These are phyloP conservation scores for Rauvolfia tetraphylla DNA, from an alignment of 257 asterid species.

Conservation along the genomic window DNA sequence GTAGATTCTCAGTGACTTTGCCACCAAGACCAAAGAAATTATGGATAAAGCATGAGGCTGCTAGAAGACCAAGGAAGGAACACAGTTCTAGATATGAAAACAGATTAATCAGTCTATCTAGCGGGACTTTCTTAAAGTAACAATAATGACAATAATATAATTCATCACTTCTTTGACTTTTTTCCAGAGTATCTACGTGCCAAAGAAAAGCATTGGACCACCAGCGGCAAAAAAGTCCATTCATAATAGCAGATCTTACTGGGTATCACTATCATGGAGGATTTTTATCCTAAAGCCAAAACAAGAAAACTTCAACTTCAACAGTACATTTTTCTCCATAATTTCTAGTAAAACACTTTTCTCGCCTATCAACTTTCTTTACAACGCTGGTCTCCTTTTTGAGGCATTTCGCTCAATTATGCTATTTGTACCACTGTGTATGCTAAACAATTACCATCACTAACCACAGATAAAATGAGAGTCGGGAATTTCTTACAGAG, in stretches of 20 bases:
- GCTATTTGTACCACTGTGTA: neutral
- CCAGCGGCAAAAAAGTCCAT: neutral
- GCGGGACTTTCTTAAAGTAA: conserved; percentile 14
- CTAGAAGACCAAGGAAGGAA: no score
- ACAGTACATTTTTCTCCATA: neutral
- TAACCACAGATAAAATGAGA: neutral
- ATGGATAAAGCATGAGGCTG: no score
- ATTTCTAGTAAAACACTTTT: neutral
- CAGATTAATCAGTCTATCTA: conserved; percentile 2
- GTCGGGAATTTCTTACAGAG: neutral
- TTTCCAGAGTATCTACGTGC: neutral
- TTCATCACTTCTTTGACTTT: conserved; percentile 8
- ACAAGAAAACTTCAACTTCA: conserved; percentile 2
- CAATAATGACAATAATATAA: neutral
- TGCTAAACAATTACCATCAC: neutral
- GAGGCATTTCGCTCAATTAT: neutral
- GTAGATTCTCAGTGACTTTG: no score
- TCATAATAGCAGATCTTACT: neutral
- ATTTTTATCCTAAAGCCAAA: conserved; percentile 6
- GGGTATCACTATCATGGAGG: conserved; percentile 1
- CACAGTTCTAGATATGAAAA: neutral
- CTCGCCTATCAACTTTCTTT: no score
- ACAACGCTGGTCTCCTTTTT: no score
- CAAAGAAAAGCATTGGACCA: conserved; percentile 1
- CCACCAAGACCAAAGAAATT: no score